Evolutionary conservation across 2,329 filamentous ascomycete species (phyloP), one percentile per base, ranked within the genome.

Genomic region (Colletotrichum gloeosporioides): DNA sequence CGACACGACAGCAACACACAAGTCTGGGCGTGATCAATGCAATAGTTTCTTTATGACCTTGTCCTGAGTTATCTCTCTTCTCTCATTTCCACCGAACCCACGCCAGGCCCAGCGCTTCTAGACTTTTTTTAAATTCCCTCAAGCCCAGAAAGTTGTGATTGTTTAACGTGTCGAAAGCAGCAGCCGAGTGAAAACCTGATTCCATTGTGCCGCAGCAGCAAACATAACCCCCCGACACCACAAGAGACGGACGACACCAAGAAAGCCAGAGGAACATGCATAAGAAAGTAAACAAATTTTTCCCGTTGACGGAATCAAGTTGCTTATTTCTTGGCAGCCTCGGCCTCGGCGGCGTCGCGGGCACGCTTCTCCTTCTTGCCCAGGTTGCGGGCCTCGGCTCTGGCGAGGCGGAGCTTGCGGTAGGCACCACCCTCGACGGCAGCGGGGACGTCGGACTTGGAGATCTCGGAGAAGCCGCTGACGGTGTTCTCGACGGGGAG

Each of bases 321-420:
- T 84, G 83, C 86, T 89, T 96, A 96, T 93, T 97, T 96, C 94
- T 96, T 96, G 88, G 92, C 92, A 85, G 90, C 90, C 86, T 94
- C 94, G 85, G 94, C 95, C 86, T 96, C 95, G 83, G 93, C 94
- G 91, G 94, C 96, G 84, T 95, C 95, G 92, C 94, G 95, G 83
- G 91, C 93, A 85, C 97, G 94, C 96, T 99, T 99, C 92, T 98
- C 96, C 87, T 96, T 93, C 85, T 91, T 91, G 89, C 97, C 97
- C 80, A 91, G 88, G 84, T 94, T 90, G 87, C 96, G 94, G 84
- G 94, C 93, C 85, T 98, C 95, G 87, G 92, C 93, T 89, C 97
- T 94, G 82, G 95, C 93, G 82, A 94, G 90, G 87, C 97, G 95
- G 86, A 99, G 93, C 85, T 92, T 94, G 86, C 91, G 90, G 93